phyloP scores from a whole-genome alignment of 345 rosid genomes.

The Corymbia maculata region DNA sequence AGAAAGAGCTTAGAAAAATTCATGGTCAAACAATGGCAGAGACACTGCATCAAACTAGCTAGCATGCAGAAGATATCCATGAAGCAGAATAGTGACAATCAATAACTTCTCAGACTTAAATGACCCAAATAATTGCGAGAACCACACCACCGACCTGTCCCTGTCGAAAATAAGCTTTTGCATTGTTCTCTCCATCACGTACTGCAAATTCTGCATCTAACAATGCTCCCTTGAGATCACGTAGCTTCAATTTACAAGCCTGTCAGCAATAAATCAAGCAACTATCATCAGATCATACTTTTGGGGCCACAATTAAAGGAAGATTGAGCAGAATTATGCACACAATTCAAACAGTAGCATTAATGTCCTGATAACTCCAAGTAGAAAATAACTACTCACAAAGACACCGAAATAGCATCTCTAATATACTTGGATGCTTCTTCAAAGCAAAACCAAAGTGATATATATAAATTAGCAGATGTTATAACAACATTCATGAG shows the following conservation, averaged over 20 bases:
- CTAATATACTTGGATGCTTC: not conserved
- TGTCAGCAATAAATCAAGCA: conserved; percentile 5
- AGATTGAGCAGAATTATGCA: not conserved
- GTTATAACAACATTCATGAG: not conserved
- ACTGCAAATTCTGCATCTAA: conserved; percentile 83
- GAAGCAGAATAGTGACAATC: not conserved
- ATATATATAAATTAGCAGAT: not conserved
- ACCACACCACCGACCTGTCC: conserved; percentile 64
- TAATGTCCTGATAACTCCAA: not conserved
- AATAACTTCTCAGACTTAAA: not conserved
- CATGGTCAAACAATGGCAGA: not conserved
- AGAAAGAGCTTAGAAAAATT: not conserved
- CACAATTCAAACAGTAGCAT: not conserved
- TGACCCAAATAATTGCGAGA: not conserved
- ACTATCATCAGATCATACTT: not conserved
- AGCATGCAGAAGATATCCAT: not conserved
- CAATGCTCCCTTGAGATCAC: conserved; percentile 84
- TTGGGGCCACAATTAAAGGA: not conserved
- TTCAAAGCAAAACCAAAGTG: not conserved
- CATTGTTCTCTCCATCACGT: conserved; percentile 80
- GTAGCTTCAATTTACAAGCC: conserved; percentile 86
- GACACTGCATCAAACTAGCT: not conserved
- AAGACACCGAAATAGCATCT: not conserved
- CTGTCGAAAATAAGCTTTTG: conserved; percentile 89
- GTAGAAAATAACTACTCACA: not conserved